Base-by-base conservation (phyloP, 495 filamentous ascomycete genomes). In the Paragyromitra xinjiangensis region DNA sequence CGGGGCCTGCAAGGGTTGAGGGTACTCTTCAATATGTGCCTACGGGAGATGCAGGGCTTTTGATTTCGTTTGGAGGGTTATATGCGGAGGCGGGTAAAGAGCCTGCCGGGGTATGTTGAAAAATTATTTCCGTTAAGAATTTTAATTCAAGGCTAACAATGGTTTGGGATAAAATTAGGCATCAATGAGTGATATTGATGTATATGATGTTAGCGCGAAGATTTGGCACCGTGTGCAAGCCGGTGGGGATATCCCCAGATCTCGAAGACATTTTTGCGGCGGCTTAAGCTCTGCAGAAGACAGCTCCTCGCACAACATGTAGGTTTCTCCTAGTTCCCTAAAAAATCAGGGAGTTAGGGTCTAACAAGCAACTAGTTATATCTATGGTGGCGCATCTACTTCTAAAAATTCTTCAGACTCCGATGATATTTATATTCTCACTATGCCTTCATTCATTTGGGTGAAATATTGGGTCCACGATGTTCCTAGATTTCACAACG, bases 391-490 rank as follows among this genome's bases (percentile, higher is more conserved):
- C 9, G 83, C 83, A 37, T 84, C 84, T 39, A 83, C 86, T 51
- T 79, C 83, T 4, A 78, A 78, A 4, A 83, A 86, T 63, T 79
- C 78, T 6, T 78, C 83, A 24, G 87, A 85, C 9, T 88, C 84
- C 69, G 87, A 89, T 78, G 88, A 89, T 82, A 83, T 88, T 19
- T 90, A 87, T 70, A 87, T 89, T 56, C 84, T 89, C 29, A 84
- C 85, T 56, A 82, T 90, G n/a, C 88, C 88, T 24, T 84, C 85
- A 11, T 91, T 89, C 77, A 84, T 81, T 11, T 90, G 88, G 88
- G 86, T 88, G 59, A 86, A 86, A 64, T 82, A 84, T 64, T 87
- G 82, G 69, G 84, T 84, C 6, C 77, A 79, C 37, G 71, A 81
- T 50, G 75, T 80, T 6, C 85, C 84, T 44, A 76, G 51, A 16